Evolutionary conservation across 2,329 filamentous ascomycete genomes (phyloP), one percentile per base, ranked within the genome.

Genomic region (Byssothecium circinans): DNA sequence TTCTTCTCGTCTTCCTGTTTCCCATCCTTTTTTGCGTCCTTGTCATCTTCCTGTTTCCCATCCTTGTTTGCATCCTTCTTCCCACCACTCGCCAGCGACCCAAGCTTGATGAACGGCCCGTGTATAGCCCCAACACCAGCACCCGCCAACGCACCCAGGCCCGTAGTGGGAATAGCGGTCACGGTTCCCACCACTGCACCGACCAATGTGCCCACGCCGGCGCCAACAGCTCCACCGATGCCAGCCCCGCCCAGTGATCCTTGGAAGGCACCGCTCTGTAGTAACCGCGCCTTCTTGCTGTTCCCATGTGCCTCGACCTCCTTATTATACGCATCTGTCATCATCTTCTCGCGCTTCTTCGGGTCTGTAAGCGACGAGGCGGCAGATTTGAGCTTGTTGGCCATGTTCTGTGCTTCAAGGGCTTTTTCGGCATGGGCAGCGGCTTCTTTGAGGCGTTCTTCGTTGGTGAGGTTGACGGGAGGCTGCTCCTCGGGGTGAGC

Each of bases 101-200:
- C 56, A 41, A 75, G 47, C 57, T 72, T 75, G 18, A 76, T 68
- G 58, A 67, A 75, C 11, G 74, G 74, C 27, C 74, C 74, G 58
- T 73, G 69, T 12, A 72, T 62, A 8, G 68, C 68, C 2, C 74
- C 74, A 8, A 71, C 70, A 0, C 72, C 74, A 2, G 64, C 62
- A 0, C 74, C 74, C 0, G 74, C 69, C 41, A 75, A 43, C 1
- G 67, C 72, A 0, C 73, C 72, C 4, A 75, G 52, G 12, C 62
- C 69, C 32, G 71, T 71, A 10, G 67, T 67, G 3, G 72, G 73
- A 43, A 75, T 63, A 6, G 69, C 65, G 17, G 68, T 67, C n/a
- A 75, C 62, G 0, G 61, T 64, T 2, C 72, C 72, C 0, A 73
- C 69, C 12, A 75, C 34, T 11, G 71, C 72, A 0, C 73, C 74